These are phyloP conservation scores for Rhizoclosmatium globosum DNA, from an alignment of 192 early-diverging fungal species.

Conservation along the genomic window DNA sequence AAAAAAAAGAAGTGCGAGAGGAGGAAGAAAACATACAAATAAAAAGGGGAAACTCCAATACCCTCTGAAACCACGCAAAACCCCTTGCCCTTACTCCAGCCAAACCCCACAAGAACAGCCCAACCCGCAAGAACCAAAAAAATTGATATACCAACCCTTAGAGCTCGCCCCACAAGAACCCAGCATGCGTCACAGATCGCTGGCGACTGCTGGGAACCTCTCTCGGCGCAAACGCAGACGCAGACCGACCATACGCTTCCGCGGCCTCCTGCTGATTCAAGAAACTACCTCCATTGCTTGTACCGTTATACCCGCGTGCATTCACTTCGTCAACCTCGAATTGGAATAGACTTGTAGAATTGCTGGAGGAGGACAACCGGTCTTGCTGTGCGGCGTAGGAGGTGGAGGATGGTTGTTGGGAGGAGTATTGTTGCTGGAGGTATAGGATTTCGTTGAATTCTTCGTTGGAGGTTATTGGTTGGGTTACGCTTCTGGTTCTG, in stretches of 20 bases:
- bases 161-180: not conserved
- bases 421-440: not conserved
- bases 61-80: not conserved
- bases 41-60: not conserved
- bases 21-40: not conserved
- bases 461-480: conserved; percentile 19
- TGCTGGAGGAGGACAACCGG: too few relatives aligned
- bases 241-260: not conserved
- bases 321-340: not conserved
- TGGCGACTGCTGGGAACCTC: not conserved
- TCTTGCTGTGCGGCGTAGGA: too few relatives aligned
- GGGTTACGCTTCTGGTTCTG: conserved; percentile 21
- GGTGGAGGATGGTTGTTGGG: too few relatives aligned
- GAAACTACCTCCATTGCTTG: not conserved
- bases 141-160: not conserved
- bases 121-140: not conserved
- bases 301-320: not conserved
- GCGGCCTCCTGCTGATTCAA: not conserved
- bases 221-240: not conserved
- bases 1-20: not conserved
- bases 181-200: not conserved
- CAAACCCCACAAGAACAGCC: too few relatives aligned
- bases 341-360: not conserved
- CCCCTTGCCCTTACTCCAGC: not conserved
- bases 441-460: conserved; percentile 22